phyloP scores from a whole-genome alignment of 2,329 filamentous ascomycete species.

The Beauveria caledonica region DNA sequence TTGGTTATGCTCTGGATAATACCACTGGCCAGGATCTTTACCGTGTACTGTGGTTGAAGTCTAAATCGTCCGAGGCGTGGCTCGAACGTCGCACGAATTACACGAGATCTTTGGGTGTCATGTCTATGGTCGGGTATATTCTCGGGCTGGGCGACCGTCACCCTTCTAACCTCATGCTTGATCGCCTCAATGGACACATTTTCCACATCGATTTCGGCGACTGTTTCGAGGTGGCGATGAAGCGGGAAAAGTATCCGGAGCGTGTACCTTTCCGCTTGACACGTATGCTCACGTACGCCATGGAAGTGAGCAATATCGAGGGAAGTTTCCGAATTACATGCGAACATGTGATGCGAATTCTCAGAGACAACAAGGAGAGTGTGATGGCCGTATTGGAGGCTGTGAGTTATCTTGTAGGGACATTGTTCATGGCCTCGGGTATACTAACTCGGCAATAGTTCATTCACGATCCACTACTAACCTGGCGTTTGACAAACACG shows the following conservation, averaged over 20 bases:
- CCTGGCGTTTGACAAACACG: slow-evolving; percentile 75
- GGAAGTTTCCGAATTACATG: slow-evolving; percentile 97
- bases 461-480: slow-evolving; percentile 97
- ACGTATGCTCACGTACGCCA: slow-evolving; percentile 97
- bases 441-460: slow-evolving; percentile 49
- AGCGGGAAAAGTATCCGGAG: slow-evolving; percentile 98
- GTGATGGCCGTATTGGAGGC: slow-evolving; percentile 97
- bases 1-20: slow-evolving; percentile 97
- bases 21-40: slow-evolving; percentile 98
- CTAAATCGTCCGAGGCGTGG: slow-evolving; percentile 96
- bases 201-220: slow-evolving; percentile 99
- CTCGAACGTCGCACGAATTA: slow-evolving; percentile 97
- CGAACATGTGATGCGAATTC: slow-evolving; percentile 95
- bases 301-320: slow-evolving; percentile 99
- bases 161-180: slow-evolving; percentile 95
- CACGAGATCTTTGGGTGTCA: slow-evolving; percentile 91
- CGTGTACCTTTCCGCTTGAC: slow-evolving; percentile 95
- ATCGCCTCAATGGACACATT: slow-evolving; percentile 91
- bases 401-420: slow-evolving; percentile 47
- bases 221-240: slow-evolving; percentile 99
- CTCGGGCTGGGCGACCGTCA: slow-evolving; percentile 93
- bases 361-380: slow-evolving; percentile 95
- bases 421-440: neutral
- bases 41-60: slow-evolving; percentile 96
- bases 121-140: slow-evolving; percentile 99